phyloP scores from a whole-genome alignment of 2,329 filamentous ascomycete species.

The Talaromyces verruculosus region DNA sequence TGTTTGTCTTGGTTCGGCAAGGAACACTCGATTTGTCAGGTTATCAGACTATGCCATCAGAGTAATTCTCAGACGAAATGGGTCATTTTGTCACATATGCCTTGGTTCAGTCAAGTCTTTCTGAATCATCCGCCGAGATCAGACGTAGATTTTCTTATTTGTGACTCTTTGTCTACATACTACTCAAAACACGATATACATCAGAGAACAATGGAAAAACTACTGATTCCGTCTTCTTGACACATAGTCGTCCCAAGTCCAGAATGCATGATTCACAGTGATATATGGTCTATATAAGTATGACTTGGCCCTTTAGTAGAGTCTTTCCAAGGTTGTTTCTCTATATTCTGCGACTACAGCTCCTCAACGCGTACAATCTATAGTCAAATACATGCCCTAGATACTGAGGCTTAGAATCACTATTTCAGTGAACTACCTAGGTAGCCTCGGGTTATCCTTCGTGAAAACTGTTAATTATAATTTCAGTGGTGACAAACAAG shows the following conservation, averaged over 20 bases:
- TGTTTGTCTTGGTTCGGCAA: background rate
- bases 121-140: background rate
- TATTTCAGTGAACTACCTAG: background rate
- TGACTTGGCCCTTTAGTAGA: background rate
- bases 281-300: background rate
- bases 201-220: background rate
- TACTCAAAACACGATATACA: background rate
- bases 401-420: background rate
- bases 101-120: background rate
- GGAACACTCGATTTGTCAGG: background rate
- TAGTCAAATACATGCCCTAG: background rate
- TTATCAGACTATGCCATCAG: background rate
- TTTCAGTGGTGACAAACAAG: background rate
- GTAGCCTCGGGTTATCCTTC: background rate
- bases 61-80: background rate
- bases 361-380: background rate
- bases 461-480: background rate
- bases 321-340: background rate
- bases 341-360: background rate
- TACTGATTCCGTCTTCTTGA: background rate
- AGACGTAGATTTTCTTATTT: background rate
- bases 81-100: background rate
- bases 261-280: background rate
- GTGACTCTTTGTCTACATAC: background rate
- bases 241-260: background rate